These are phyloP conservation scores for Capsicum pubescens DNA, from an alignment of 257 asterid genomes.

Conservation along the genomic window DNA sequence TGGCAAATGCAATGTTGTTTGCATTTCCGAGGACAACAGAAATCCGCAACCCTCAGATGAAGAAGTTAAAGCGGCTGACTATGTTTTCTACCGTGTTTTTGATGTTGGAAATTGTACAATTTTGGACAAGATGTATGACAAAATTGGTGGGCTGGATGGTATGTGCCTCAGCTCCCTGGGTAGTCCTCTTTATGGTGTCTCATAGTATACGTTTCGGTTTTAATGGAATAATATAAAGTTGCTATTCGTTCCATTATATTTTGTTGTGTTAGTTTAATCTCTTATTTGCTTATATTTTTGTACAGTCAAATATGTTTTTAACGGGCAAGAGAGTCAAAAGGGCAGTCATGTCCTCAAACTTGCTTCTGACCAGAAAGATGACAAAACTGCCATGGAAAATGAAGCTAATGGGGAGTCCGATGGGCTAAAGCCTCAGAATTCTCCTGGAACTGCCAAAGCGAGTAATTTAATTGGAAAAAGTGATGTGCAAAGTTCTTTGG, in stretches of 20 bases:
- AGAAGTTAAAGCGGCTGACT: constrained; percentile 69
- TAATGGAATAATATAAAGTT: constrained; percentile 18
- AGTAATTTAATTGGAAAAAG: constrained; percentile 33
- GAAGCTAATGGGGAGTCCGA: constrained; percentile 31
- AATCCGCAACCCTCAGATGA: constrained; percentile 79
- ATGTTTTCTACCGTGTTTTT: constrained; percentile 71
- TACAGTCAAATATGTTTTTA: constrained; percentile 78
- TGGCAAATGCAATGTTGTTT: constrained; percentile 86
- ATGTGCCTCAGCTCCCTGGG: constrained; percentile 33
- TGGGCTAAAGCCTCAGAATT: constrained; percentile 39
- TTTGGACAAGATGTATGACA: constrained; percentile 59
- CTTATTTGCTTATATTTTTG: constrained; percentile 54
- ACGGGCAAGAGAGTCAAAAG: constrained; percentile 48
- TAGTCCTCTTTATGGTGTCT: constrained; percentile 17
- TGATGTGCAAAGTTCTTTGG: constrained; percentile 34
- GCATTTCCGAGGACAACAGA: constrained; percentile 73
- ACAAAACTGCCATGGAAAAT: constrained; percentile 34
- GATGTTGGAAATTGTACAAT: constrained; percentile 64
- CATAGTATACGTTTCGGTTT: neutral
- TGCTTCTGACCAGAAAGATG: constrained; percentile 38
- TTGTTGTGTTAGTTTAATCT: constrained; percentile 27
- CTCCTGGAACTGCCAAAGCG: constrained; percentile 40
- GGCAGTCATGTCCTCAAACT: constrained; percentile 39
- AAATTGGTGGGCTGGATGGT: constrained; percentile 85
- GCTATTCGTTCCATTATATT: constrained; percentile 26